phyloP scores from a whole-genome alignment of 352 stramenopile genomes.

The Pythium aristosporum region DNA sequence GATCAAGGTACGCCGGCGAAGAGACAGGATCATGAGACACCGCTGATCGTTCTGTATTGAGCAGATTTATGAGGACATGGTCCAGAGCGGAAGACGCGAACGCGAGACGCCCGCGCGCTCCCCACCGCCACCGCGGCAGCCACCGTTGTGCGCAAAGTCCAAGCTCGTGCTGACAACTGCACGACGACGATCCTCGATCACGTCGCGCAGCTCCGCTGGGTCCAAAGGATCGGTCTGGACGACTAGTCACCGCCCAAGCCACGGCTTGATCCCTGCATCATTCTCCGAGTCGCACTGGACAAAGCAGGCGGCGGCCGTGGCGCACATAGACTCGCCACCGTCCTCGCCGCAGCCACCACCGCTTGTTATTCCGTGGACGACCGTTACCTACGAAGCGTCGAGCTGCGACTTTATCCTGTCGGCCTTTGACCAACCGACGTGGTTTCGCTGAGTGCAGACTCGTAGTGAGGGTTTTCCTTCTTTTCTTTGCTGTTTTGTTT shows the following conservation, averaged over 20 bases:
- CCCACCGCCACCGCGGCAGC: background rate
- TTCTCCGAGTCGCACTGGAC: slow-evolving; percentile 21
- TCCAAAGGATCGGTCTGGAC: background rate
- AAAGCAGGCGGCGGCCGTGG: background rate
- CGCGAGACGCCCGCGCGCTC: background rate
- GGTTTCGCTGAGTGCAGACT: slow-evolving; percentile 4
- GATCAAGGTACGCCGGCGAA: slow-evolving; percentile 28
- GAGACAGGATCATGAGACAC: background rate
- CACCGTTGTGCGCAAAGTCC: background rate
- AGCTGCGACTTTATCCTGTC: slow-evolving; percentile 49
- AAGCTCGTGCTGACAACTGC: background rate
- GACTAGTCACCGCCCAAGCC: background rate
- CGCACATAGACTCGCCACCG: background rate
- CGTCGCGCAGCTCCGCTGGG: background rate
- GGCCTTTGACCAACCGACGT: slow-evolving; percentile 34
- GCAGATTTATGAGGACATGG: slow-evolving; percentile 52
- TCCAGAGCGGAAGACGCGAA: slow-evolving; percentile 34
- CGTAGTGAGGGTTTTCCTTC: no score
- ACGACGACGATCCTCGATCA: slow-evolving; percentile 10
- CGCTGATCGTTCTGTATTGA: background rate
- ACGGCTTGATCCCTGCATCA: slow-evolving; percentile 5
- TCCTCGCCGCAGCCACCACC: background rate
- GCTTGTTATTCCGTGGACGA: slow-evolving; percentile 34
- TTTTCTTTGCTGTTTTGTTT: background rate
- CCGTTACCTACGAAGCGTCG: slow-evolving; percentile 30